These are phyloP conservation scores for Alternaria ventricosa DNA, from an alignment of 2,329 filamentous ascomycete species.

Conservation along the genomic window DNA sequence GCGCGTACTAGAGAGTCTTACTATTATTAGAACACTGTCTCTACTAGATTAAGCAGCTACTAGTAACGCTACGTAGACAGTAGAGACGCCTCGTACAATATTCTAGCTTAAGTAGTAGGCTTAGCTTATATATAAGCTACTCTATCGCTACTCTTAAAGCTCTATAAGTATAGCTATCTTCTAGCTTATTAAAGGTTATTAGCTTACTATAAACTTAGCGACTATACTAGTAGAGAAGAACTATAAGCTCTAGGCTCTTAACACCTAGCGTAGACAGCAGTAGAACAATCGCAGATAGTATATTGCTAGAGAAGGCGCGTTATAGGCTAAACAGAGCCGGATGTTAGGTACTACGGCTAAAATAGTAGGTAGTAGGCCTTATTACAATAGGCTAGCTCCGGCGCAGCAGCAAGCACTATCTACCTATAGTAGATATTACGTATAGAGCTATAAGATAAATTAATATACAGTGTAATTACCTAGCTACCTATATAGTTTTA, in stretches of 20 bases:
- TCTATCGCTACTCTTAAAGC: not conserved
- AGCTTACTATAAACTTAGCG: no score
- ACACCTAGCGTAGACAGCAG: not conserved
- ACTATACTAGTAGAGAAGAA: not conserved
- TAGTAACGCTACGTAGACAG: not conserved
- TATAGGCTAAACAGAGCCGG: no score
- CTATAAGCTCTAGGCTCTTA: not conserved
- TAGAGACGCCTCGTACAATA: not conserved
- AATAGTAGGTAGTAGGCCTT: no score
- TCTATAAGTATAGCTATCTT: not conserved
- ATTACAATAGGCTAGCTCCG: no score
- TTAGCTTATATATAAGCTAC: not conserved
- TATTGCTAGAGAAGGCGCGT: not conserved
- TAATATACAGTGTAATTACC: no score
- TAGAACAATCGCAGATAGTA: not conserved
- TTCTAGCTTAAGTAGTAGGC: not conserved
- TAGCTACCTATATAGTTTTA: no score
- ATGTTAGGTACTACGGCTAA: no score
- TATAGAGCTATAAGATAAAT: no score
- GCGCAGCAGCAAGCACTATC: no score
- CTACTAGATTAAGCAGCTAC: conserved; percentile 8
- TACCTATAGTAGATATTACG: no score
- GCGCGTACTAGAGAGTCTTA: conserved; percentile 15
- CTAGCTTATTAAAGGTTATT: not conserved
- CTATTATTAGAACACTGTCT: conserved; percentile 15